Conservation (phyloP, 176 grass and related monocot genomes). For the Panicum miliaceum region DNA sequence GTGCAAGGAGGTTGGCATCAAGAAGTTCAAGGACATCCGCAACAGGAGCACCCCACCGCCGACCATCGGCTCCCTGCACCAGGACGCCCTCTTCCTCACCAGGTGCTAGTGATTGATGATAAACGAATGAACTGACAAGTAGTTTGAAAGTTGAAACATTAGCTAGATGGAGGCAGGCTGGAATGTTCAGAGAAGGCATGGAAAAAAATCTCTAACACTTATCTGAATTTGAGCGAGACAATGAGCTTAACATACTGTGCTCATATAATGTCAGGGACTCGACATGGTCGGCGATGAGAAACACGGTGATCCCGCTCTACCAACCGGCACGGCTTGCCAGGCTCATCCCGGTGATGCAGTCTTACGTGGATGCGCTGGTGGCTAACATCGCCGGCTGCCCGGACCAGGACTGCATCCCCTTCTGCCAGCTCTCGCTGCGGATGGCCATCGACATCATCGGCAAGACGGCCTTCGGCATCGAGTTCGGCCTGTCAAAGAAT, state of each 20-base stretch:
- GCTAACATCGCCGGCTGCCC: constrained; percentile 46
- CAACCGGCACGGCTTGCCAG: constrained; percentile 73
- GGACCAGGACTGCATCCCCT: constrained; percentile 62
- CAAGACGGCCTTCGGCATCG: constrained; percentile 83
- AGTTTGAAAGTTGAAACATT: constrained; percentile 7
- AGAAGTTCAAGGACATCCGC: constrained; percentile 90
- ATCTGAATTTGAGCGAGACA: not conserved
- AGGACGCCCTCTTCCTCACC: constrained; percentile 85
- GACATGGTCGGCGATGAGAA: constrained; percentile 85
- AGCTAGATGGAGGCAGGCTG: not conserved
- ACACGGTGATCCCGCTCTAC: constrained; percentile 82
- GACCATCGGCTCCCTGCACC: constrained; percentile 66
- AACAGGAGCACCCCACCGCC: constrained; percentile 86
- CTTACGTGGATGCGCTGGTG: constrained; percentile 54
- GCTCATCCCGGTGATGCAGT: constrained; percentile 82
- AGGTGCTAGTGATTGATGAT: constrained; percentile 19
- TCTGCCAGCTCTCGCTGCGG: constrained; percentile 70
- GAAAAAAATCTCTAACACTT: not conserved
- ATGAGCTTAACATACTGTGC: not conserved
- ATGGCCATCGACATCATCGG: constrained; percentile 89
- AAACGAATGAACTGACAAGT: not conserved
- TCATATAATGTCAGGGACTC: constrained; percentile 51
- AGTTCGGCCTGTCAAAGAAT: constrained; percentile 69
- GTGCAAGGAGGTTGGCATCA: constrained; percentile 93
- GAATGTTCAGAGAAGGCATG: constrained; percentile 14